Conservation (phyloP, 192 early-diverging fungal genomes). For the Coemansia sp. region DNA sequence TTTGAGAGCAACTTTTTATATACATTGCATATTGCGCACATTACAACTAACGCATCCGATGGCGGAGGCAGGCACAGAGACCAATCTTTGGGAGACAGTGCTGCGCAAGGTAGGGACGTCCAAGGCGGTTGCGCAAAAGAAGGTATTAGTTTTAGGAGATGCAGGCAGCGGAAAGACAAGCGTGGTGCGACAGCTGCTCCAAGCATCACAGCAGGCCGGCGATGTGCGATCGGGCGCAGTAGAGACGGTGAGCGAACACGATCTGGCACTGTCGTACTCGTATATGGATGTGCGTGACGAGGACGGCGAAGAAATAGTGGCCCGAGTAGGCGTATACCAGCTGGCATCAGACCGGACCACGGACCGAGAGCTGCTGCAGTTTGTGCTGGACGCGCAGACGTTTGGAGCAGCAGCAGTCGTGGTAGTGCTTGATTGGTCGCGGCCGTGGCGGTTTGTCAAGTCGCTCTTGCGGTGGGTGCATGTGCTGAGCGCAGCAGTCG, state of each 20-base stretch:
- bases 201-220: constrained; percentile 45
- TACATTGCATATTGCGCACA: not conserved
- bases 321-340: constrained; percentile 79
- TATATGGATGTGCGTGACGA: constrained; percentile 87
- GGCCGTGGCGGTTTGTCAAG: constrained; percentile 84
- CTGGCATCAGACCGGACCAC: constrained; percentile 67
- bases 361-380: constrained; percentile 68
- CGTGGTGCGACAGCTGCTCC: constrained; percentile 59
- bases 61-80: not conserved
- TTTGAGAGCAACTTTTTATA: too few species aligned
- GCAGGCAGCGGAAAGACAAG: constrained; percentile 81
- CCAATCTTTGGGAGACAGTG: constrained; percentile 78
- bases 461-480: constrained; percentile 76
- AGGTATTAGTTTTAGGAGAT: constrained; percentile 82
- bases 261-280: constrained; percentile 80
- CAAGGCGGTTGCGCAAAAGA: constrained; percentile 71
- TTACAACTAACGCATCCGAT: not conserved
- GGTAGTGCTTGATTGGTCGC: constrained; percentile 87
- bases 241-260: constrained; percentile 54
- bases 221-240: constrained; percentile 29
- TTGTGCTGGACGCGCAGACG: constrained; percentile 68
- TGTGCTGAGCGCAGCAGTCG: constrained; percentile 62
- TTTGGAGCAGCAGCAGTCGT: constrained; percentile 66
- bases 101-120: constrained; percentile 74
- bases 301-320: constrained; percentile 68